Conservation (phyloP, 1,139 yeast genomes). For the Blastobotrys petasosporus region DNA sequence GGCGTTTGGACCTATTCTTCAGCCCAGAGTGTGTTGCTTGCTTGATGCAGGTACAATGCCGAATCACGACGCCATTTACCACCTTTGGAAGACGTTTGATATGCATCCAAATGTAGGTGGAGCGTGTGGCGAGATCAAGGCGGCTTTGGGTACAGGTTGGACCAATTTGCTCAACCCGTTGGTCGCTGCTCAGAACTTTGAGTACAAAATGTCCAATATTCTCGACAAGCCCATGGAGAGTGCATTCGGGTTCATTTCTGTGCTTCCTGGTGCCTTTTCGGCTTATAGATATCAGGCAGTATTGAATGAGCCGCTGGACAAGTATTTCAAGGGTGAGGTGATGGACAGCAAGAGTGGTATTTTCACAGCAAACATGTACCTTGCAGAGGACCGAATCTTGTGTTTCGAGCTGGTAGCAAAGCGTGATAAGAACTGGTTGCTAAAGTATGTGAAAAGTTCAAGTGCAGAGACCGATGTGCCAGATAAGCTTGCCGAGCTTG, state of each 20-base stretch:
- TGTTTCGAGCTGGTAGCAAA: slow-evolving; percentile 83
- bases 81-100: slow-evolving; percentile 69
- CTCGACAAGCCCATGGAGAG: slow-evolving; percentile 81
- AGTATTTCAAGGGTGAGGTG: slow-evolving; percentile 74
- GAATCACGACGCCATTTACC: slow-evolving; percentile 62
- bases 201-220: slow-evolving; percentile 75
- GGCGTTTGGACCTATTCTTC: slow-evolving; percentile 63
- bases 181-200: slow-evolving; percentile 81
- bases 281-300: slow-evolving; percentile 72
- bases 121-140: slow-evolving; percentile 80
- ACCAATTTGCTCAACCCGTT: slow-evolving; percentile 59
- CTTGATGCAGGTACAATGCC: slow-evolving; percentile 82
- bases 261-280: slow-evolving; percentile 82
- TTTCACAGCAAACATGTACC: slow-evolving; percentile 76
- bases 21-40: slow-evolving; percentile 65
- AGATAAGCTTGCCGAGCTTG: slow-evolving; percentile 61
- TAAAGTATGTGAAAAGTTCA: slow-evolving; percentile 69
- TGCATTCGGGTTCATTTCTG: slow-evolving; percentile 75
- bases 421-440: slow-evolving; percentile 50
- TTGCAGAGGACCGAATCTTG: slow-evolving; percentile 78
- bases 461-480: slow-evolving; percentile 84
- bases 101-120: slow-evolving; percentile 70
- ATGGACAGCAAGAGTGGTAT: slow-evolving; percentile 54
- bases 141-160: slow-evolving; percentile 55
- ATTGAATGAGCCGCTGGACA: slow-evolving; percentile 63